Base-by-base conservation (phyloP, 2,329 filamentous ascomycete genomes). In the Fusarium goolgardi region DNA sequence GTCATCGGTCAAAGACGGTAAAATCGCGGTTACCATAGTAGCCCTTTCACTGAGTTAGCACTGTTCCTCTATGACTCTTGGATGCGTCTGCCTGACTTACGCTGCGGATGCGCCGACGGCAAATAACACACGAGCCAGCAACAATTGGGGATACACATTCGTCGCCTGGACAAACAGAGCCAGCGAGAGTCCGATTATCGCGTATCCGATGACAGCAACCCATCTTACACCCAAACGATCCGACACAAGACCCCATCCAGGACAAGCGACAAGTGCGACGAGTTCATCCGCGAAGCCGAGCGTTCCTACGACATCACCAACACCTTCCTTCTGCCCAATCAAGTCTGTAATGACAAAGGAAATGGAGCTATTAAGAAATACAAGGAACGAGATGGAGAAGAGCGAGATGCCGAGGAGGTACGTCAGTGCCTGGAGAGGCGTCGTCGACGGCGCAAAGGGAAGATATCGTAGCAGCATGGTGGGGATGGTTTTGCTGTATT, bases 1-100 rank as follows among this genome's bases (percentile, higher is more conserved):
- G 32, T 87, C 85, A 65, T 86, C 85, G 7, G 88, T 89, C 69
- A 91, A 79, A 13, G 86, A 90, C 2, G 96, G 96, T 25, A 99
- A 84, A 45, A 97, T 93, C 5, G 96, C 96, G 11, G 96, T 98
- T 21, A 99, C 96, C 96, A 99, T 99, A 2, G 96, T 98, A 16
- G 94, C 86, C 7, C 86, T 88, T 29, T 27, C 23, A 31, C 6
- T 37, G 35, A 21, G 55, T 73, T 55, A 75, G 67, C 45, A 55
- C 46, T 45, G 25, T 21, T 7, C 18, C 25, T 21, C 37, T 29
- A 37, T 41, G 20, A 37, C 40, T 25, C 13, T 15, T 27, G 32
- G 15, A 39, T 31, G 15, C 18, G 20, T 10, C 32, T 18, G 34
- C 7, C 35, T n/a, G 34, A 78, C 85, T 81, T 76, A 94, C 85